Conservation (phyloP, 78 protist species). For the Carpediemonas membranifera region DNA sequence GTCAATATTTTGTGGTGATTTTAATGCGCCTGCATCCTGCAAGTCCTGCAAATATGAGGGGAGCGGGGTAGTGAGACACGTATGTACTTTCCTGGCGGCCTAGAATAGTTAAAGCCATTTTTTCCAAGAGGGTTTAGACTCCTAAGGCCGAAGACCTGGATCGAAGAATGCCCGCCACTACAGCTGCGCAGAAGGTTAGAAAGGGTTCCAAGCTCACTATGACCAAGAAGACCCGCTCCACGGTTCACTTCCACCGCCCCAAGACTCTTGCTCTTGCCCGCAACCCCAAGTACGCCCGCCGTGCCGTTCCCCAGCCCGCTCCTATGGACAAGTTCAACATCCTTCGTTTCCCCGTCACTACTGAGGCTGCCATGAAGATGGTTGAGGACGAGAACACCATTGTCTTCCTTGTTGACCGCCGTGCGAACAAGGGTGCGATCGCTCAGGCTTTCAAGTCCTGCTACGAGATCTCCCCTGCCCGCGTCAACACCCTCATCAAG, state of each 20-base stretch:
- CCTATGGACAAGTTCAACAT: constrained; percentile 36
- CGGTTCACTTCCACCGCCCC: constrained; percentile 45
- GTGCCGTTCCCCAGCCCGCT: not conserved
- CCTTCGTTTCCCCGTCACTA: constrained; percentile 79
- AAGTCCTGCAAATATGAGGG: no score
- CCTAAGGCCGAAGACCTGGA: no score
- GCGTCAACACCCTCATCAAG: constrained; percentile 39
- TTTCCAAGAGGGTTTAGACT: no score
- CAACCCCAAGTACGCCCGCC: constrained; percentile 31
- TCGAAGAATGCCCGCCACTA: no score
- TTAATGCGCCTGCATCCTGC: no score
- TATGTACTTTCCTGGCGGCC: no score
- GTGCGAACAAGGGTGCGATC: constrained; percentile 82
- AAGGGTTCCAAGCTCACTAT: not conserved
- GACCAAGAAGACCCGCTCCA: constrained; percentile 21
- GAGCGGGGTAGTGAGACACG: no score
- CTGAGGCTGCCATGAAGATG: constrained; percentile 89
- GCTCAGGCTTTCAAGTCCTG: constrained; percentile 67
- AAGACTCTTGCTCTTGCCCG: constrained; percentile 37
- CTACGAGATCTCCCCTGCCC: constrained; percentile 72
- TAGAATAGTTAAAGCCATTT: no score
- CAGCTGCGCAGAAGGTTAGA: no score
- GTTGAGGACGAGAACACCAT: constrained; percentile 93
- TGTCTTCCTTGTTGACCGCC: constrained; percentile 77
- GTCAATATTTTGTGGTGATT: no score